Evolutionary conservation across 805 yeast species (phyloP).

Genomic region (Nakazawaea anatomiae): DNA sequence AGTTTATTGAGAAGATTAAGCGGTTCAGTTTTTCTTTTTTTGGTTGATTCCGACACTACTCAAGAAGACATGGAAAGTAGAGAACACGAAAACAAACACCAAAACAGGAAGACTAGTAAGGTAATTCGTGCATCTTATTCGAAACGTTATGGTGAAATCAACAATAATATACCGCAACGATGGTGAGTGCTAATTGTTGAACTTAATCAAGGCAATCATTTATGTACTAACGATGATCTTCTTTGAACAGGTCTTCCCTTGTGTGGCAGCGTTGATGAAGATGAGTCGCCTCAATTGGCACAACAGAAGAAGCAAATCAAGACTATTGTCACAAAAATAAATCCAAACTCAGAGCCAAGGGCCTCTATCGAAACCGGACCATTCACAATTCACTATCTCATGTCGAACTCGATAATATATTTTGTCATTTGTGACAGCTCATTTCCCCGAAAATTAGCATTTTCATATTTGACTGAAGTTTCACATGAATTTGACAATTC

Average conservation of each 20-base stretch:
- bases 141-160: conserved; percentile 49
- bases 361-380: conserved; percentile 79
- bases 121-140: neutral
- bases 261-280: conserved; percentile 86
- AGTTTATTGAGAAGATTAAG: too few relatives aligned
- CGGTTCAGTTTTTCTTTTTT: too few relatives aligned
- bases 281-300: conserved; percentile 47
- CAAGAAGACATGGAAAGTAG: too few relatives aligned
- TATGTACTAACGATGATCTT: neutral
- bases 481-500: conserved; percentile 75
- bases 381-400: conserved; percentile 69
- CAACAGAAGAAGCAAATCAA: conserved; percentile 86
- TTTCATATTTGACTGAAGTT: conserved; percentile 78
- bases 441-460: conserved; percentile 86
- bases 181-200: conserved; percentile 30
- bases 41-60: too few relatives aligned
- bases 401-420: conserved; percentile 61
- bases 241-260: conserved; percentile 64
- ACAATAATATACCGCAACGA: conserved; percentile 62
- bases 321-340: conserved; percentile 65
- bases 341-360: conserved; percentile 73
- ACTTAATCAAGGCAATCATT: neutral
- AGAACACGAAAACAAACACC: too few relatives aligned
- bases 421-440: conserved; percentile 70
- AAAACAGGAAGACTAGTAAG: too few relatives aligned